phyloP scores from a whole-genome alignment of 768 basidiomycete genomes.

The Mycena chlorophos region DNA sequence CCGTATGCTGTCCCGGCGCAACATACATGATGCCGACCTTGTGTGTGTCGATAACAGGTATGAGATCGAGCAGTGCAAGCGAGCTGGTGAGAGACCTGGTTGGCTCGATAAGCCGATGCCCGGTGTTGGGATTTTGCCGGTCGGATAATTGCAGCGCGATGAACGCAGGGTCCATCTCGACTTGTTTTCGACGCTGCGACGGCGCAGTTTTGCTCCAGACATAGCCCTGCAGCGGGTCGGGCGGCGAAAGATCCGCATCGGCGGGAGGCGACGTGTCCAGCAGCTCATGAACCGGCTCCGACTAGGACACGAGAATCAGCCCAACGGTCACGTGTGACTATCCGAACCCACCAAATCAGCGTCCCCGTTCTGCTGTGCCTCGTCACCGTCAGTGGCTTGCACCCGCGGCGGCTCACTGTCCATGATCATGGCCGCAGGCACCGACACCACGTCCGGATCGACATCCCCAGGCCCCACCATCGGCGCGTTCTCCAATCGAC shows the following conservation, averaged over 20 bases:
- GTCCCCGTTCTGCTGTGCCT: background rate
- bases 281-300: slow-evolving; percentile 28
- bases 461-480: slow-evolving; percentile 83
- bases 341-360: slow-evolving; percentile 1
- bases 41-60: slow-evolving; percentile 95
- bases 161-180: slow-evolving; percentile 81
- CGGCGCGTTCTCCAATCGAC: slow-evolving; percentile 86
- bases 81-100: slow-evolving; percentile 56
- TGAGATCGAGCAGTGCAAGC: slow-evolving; percentile 70
- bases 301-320: background rate
- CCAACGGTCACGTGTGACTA: background rate
- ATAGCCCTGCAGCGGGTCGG: slow-evolving; percentile 79
- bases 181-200: slow-evolving; percentile 85
- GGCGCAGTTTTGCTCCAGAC: slow-evolving; percentile 88
- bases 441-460: slow-evolving; percentile 71
- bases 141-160: slow-evolving; percentile 83
- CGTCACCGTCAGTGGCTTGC: slow-evolving; percentile 26
- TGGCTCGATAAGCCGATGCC: slow-evolving; percentile 50
- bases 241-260: slow-evolving; percentile 38
- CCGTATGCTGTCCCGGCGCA: slow-evolving; percentile 83
- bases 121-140: slow-evolving; percentile 42
- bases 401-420: slow-evolving; percentile 50
- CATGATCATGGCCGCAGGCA: slow-evolving; percentile 73
- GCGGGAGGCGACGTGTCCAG: slow-evolving; percentile 23
- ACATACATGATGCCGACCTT: slow-evolving; percentile 97